Conservation (phyloP, 495 filamentous ascomycete genomes). For the Neurospora tetraspora region DNA sequence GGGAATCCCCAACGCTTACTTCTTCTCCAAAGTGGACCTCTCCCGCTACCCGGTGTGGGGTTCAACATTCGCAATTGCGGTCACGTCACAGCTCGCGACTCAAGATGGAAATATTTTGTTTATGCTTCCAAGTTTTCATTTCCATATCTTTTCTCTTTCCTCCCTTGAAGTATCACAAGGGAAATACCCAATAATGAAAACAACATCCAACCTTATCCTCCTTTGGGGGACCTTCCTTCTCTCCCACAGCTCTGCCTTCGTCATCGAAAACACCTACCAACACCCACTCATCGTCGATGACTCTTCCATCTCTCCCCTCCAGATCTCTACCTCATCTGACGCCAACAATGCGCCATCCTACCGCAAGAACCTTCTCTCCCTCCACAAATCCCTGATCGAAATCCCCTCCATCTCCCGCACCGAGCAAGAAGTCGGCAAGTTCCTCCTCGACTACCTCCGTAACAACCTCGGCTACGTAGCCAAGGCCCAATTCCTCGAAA, state of each 20-base stretch:
- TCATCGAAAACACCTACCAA: background rate
- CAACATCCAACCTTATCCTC: background rate
- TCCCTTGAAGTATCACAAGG: background rate
- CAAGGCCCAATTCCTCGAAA: conserved; percentile 56
- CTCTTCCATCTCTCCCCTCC: background rate
- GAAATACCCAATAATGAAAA: background rate
- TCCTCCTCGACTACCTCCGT: conserved; percentile 57
- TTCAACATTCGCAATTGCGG: background rate
- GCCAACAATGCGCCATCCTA: conserved; percentile 19
- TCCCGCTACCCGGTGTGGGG: background rate
- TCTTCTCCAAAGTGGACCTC: background rate
- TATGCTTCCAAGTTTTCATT: background rate
- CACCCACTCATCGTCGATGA: background rate
- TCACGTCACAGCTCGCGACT: background rate
- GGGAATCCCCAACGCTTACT: background rate
- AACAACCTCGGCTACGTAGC: conserved; percentile 28
- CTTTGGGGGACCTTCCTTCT: background rate
- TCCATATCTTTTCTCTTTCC: background rate
- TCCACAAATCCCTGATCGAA: conserved; percentile 69
- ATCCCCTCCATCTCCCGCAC: conserved; percentile 66
- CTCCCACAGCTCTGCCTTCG: background rate
- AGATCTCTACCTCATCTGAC: background rate
- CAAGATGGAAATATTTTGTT: background rate
- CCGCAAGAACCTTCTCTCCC: conserved; percentile 48
- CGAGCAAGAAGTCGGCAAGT: conserved; percentile 59